phyloP scores from a whole-genome alignment of 495 filamentous ascomycete genomes.

The Neurospora sublineolata region DNA sequence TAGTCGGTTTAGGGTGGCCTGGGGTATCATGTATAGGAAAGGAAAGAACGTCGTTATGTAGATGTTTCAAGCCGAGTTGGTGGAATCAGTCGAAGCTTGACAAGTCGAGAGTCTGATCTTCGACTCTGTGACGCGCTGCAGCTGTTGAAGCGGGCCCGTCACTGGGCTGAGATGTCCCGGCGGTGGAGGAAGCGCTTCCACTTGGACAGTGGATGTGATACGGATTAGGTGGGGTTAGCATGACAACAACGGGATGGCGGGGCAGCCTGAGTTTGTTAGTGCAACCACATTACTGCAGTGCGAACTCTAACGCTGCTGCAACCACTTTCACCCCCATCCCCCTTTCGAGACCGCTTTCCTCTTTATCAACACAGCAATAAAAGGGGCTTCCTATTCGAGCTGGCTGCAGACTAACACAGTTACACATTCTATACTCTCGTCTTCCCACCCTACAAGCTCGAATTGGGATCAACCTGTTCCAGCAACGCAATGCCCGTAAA shows the following conservation, averaged over 20 bases:
- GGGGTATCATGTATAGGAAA: neutral
- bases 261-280: neutral
- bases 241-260: neutral
- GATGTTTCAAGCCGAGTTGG: neutral
- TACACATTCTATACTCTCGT: neutral
- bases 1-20: neutral
- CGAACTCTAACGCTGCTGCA: neutral
- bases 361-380: neutral
- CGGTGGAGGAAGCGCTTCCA: neutral
- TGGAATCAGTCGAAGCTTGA: neutral
- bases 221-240: neutral
- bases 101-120: neutral
- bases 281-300: neutral
- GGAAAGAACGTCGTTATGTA: neutral
- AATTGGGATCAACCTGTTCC: neutral
- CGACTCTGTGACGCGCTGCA: neutral
- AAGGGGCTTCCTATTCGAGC: neutral
- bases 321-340: neutral
- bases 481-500: conserved; percentile 17
- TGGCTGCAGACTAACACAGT: neutral
- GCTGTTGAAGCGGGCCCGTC: neutral
- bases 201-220: neutral
- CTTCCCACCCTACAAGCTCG: neutral
- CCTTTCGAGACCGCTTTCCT: neutral
- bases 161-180: neutral